These are phyloP conservation scores for Acacia concinna DNA, from an alignment of 331 rosid genomes.

Conservation along the genomic window DNA sequence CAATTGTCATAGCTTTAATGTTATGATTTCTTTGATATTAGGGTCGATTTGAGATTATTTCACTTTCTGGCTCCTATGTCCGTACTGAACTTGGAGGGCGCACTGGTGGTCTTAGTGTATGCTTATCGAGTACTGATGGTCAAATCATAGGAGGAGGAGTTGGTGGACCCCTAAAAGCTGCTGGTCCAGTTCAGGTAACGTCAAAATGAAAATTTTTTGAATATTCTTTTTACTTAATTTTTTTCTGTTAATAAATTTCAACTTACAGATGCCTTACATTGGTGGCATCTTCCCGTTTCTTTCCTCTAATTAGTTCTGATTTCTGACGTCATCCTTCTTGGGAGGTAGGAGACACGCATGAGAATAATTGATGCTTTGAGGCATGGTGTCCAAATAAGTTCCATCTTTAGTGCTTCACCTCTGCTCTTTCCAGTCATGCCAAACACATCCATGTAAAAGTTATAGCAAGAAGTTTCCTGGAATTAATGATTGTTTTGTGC, in stretches of 20 bases:
- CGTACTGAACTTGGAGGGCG: constrained; percentile 73
- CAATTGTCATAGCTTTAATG: background rate
- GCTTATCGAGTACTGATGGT: constrained; percentile 80
- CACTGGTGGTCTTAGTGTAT: constrained; percentile 84
- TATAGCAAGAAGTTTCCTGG: constrained; percentile 6
- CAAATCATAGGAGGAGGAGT: constrained; percentile 96
- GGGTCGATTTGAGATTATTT: constrained; percentile 95
- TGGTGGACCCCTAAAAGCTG: constrained; percentile 90
- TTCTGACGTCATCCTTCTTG: background rate
- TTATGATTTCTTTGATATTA: constrained; percentile 38
- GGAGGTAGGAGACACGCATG: background rate
- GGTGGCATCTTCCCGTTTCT: background rate
- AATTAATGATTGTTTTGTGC: constrained; percentile 15
- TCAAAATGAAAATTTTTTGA: constrained; percentile 12
- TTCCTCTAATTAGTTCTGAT: background rate
- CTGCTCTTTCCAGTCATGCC: constrained; percentile 3
- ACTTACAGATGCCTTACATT: background rate
- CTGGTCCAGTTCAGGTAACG: constrained; percentile 96
- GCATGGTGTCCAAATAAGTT: background rate
- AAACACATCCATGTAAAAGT: constrained; percentile 18
- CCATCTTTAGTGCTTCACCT: background rate
- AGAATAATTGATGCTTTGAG: background rate
- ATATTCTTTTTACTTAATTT: background rate
- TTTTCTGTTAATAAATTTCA: background rate
- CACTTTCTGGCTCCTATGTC: constrained; percentile 86